Evolutionary conservation across 768 basidiomycete species (phyloP), one percentile per base, ranked within the genome.

Genomic region (Tylopilus subfusipes): DNA sequence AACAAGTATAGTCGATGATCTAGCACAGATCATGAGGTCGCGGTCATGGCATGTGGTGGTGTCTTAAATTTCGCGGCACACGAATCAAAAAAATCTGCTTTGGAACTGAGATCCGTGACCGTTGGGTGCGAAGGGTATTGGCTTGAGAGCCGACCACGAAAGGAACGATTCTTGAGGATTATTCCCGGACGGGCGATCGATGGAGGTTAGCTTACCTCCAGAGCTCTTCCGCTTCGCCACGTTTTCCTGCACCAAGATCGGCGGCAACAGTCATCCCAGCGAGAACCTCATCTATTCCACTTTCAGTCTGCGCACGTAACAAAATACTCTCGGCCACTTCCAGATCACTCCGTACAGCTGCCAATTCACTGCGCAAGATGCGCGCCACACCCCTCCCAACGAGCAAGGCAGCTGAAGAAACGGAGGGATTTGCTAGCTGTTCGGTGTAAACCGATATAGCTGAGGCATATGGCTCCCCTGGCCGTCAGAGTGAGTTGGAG

Each of bases 351-450:
- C 82, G 84, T n/a, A 90, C 90, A 52, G 83, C 87, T 22, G 76
- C 72, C 45, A 88, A 72, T 61, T 92, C 88, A 55, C 86, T 86
- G 19, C 85, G 79, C 48, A 93, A 73, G n/a, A 92, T 81, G 42
- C 89, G 84, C 25, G 85, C 85, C 25, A 91, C 80, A 10, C 88
- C 90, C 57, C 90, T 82, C n/a, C 87, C 83, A 21, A 88, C 85
- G 39, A 93, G 78, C 30, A 93, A 74, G 60, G 86, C 84, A 11
- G 86, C 80, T 1, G 86, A 88, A 14, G 85, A 80, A 48, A 91
- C 67, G 13, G 87, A 88, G 2, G 90, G 89, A 66, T 90, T 92
- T 16, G 81, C 88, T 21, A 92, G 73, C 66, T 93, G 90, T 62
- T 93, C 90, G 5, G 86, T 86, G 70, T 88, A 93, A 73, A 91